Percentiles rank a stretch among this genome's conserved stretches.
These are phyloP conservation scores for Haberlea rhodopensis DNA, from an alignment of 257 asterid species.

Conservation along the genomic window DNA sequence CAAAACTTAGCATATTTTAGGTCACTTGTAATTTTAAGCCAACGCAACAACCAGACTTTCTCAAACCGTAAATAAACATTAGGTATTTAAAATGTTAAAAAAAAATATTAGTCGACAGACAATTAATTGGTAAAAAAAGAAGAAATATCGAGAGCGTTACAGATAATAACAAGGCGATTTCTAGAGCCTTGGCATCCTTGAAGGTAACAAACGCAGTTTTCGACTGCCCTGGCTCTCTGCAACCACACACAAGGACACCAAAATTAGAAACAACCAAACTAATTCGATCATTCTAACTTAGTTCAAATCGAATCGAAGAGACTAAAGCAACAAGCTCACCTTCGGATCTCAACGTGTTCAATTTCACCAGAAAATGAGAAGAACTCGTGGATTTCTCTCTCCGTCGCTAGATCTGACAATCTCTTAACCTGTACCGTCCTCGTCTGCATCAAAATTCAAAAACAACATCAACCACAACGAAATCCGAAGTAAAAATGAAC, in stretches of 20 bases:
- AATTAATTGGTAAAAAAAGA: not conserved
- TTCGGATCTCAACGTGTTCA: constrained; percentile 73
- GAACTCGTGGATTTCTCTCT: constrained; percentile 92
- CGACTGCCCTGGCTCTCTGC: constrained; percentile 61
- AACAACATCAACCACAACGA: constrained; percentile 14
- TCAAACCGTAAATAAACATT: not conserved
- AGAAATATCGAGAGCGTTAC: constrained; percentile 36
- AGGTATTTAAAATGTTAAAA: not conserved
- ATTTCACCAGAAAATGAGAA: constrained; percentile 95
- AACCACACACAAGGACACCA: constrained; percentile 26
- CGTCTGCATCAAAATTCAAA: constrained; percentile 30
- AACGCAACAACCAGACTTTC: not conserved
- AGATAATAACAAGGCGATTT: constrained; percentile 85
- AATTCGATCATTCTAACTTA: not conserved
- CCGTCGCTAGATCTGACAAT: constrained; percentile 83
- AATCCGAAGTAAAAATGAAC: not conserved
- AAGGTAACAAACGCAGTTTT: constrained; percentile 84
- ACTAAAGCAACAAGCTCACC: constrained; percentile 33
- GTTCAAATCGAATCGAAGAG: not conserved
- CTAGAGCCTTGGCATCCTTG: constrained; percentile 86
- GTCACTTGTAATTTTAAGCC: not conserved
- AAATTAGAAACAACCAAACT: constrained; percentile 8
- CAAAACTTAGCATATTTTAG: not conserved
- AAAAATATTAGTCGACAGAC: not conserved
- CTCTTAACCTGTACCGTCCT: constrained; percentile 69